Evolutionary conservation across 2,329 filamentous ascomycete genomes (phyloP).

Genomic region (Colletotrichum limetticola): DNA sequence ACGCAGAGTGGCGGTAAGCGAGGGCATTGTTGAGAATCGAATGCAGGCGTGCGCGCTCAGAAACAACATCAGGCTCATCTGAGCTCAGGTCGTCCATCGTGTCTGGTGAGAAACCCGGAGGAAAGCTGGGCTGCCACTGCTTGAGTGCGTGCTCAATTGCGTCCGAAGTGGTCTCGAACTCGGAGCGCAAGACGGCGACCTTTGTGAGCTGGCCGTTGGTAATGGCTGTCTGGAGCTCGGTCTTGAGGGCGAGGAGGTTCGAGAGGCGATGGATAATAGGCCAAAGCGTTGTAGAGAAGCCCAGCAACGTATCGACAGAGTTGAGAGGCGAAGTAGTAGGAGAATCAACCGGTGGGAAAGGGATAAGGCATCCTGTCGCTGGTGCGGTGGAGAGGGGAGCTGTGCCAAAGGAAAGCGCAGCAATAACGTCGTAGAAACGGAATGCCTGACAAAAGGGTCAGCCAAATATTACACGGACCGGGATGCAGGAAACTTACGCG

Average conservation of each 20-base stretch:
- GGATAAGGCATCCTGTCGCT: slow-evolving; percentile 56
- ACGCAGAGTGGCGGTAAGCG: slow-evolving; percentile 68
- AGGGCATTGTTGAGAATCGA: slow-evolving; percentile 69
- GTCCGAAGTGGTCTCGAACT: slow-evolving; percentile 61
- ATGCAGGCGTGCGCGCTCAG: slow-evolving; percentile 57
- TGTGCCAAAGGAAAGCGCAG: slow-evolving; percentile 69
- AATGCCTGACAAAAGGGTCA: slow-evolving; percentile 60
- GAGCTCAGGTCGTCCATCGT: slow-evolving; percentile 36
- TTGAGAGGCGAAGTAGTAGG: slow-evolving; percentile 58
- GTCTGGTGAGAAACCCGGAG: slow-evolving; percentile 48
- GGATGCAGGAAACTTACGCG: slow-evolving; percentile 53
- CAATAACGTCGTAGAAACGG: slow-evolving; percentile 73
- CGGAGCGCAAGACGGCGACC: slow-evolving; percentile 58
- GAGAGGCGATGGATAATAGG: slow-evolving; percentile 71
- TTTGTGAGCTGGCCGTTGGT: slow-evolving; percentile 54
- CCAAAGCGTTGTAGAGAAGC: slow-evolving; percentile 71
- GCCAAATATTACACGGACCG: not conserved
- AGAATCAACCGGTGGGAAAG: slow-evolving; percentile 58
- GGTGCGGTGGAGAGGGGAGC: slow-evolving; percentile 64
- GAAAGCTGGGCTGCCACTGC: slow-evolving; percentile 65
- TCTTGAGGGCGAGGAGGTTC: slow-evolving; percentile 63
- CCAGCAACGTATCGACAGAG: slow-evolving; percentile 68
- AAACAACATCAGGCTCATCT: slow-evolving; percentile 39
- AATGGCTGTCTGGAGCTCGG: slow-evolving; percentile 59
- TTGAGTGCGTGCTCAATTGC: slow-evolving; percentile 66